Evolutionary conservation across 129 eudicot species (phyloP), one percentile per base, ranked within the genome.

Genomic region (Tagetes patula): DNA sequence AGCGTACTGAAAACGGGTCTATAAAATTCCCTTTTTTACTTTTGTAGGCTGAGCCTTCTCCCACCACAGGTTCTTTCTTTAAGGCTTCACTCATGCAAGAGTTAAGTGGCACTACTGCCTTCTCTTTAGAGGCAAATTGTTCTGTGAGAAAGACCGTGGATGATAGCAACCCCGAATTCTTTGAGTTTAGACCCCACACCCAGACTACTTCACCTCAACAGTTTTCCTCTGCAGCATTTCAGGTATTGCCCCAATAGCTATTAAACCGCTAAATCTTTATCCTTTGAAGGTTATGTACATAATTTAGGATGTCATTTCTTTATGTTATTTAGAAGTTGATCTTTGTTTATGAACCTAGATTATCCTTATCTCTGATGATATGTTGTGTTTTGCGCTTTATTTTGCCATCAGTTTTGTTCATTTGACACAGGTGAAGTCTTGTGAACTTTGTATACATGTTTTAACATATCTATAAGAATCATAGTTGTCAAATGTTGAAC

Each of bases 31-130:
- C 50, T 62, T 71, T 76, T 31, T 46, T 59, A 39, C 78, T 74
- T 70, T 70, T 84, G 81, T 85, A 94, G 98, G 96, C 92, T 3
- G 98, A 94, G 81, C 96, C 96, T 69, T 94, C 98, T 65, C 98
- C 98, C 32, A 94, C 98, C 54, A 94, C 98, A 0, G 98, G 98
- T 80, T 87, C 96, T 59, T 81, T 94, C 82, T 94, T 86, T 84
- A 87, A 87, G 79, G 78, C 89, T 62, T 82, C 85, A 12, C 68
- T 79, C 75, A 86, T 94, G 96, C 91, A 90, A 59, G 81, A 84
- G 50, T 83, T 92, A 72, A 77, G 84, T 4, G 69, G 71, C 30
- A 48, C 81, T 63, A 45, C 84, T 45, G 77, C 85, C 45, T 83
- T 75, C 73, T 79, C 91, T 41, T 63, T 84, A 49, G 81, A 39